Base-by-base conservation (phyloP, 164 flowering plant genomes). In the Aristolochia contorta region DNA sequence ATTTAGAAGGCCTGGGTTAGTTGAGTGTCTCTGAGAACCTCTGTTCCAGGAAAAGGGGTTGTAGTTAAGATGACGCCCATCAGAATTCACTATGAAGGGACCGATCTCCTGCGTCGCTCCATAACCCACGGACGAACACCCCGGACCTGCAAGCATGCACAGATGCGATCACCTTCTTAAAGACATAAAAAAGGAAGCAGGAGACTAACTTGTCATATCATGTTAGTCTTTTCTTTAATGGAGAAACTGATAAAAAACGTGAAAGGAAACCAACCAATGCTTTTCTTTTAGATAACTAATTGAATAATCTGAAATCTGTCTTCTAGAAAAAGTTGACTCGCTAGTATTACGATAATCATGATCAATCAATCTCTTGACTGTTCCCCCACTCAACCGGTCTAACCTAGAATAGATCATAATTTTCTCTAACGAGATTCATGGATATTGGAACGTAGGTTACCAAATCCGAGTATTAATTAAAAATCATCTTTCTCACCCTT, bases 41-140 rank as follows among this genome's bases (percentile, higher is more conserved):
- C 50, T 79, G 66, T 82, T 84, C 96, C 96, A 87, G 43, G 91
- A 67, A 60, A 69, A 79, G 53, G 80, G 74, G 72, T 92, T 92
- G 60, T 75, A 71, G 63, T 80, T 77, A 49, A 92, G 72, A 22
- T 80, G 84, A 45, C 49, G 60, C 3, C 82, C 86, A 57, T 75
- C 64, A 21, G 66, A 72, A 71, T 85, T 88, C 64, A 92, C 85
- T 56, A 89, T 57, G 66, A 92, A 87, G 61, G 96, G 98, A 61
- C 98, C 98, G 72, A 92, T 87, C 74, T 92, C 98, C 74, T 89
- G 93, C 57, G 96, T 89, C 73, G 96, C 98, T 71, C 98, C 98
- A 80, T 89, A 92, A 63, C 98, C 98, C 73, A 92, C 96, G 66
- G 98, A 92, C 56, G 98, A 92, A 74, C 98, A 92, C 59, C 98